Conservation (phyloP, 2,329 filamentous ascomycete species). For the Sodiomyces alkalinus region DNA sequence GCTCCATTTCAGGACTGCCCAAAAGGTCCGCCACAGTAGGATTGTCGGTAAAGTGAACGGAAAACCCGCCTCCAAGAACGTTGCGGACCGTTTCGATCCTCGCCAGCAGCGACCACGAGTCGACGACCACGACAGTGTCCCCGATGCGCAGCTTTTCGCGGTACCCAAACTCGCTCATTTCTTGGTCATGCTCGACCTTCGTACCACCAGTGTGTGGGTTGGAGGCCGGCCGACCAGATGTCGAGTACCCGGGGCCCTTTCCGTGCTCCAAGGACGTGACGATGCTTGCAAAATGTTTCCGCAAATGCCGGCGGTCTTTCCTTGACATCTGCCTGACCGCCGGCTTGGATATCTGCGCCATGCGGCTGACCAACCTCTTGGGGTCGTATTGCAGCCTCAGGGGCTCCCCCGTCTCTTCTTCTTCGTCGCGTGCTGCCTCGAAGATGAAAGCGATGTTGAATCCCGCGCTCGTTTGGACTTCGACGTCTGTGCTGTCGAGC, state of each 20-base stretch:
- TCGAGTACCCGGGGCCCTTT: conserved; percentile 39
- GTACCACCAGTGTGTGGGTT: conserved; percentile 27
- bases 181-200: conserved; percentile 24
- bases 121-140: conserved; percentile 27
- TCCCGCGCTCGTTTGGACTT: conserved; percentile 63
- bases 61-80: conserved; percentile 30
- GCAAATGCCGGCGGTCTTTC: conserved; percentile 30
- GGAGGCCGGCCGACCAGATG: conserved; percentile 22
- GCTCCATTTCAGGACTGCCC: conserved; percentile 15
- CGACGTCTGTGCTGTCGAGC: conserved; percentile 56
- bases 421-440: conserved; percentile 45
- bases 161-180: conserved; percentile 32
- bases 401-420: conserved; percentile 31
- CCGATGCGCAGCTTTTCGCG: conserved; percentile 33
- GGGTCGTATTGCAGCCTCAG: conserved; percentile 36
- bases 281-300: conserved; percentile 33
- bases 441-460: conserved; percentile 72
- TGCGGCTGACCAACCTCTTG: conserved; percentile 28
- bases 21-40: conserved; percentile 21
- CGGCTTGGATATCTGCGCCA: conserved; percentile 29
- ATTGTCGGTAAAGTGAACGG: conserved; percentile 23
- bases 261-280: conserved; percentile 38
- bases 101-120: conserved; percentile 34
- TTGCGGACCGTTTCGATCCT: conserved; percentile 32
- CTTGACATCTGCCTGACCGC: conserved; percentile 35